Conservation (phyloP, 257 asterid species). For the Scutellaria baicalensis region DNA sequence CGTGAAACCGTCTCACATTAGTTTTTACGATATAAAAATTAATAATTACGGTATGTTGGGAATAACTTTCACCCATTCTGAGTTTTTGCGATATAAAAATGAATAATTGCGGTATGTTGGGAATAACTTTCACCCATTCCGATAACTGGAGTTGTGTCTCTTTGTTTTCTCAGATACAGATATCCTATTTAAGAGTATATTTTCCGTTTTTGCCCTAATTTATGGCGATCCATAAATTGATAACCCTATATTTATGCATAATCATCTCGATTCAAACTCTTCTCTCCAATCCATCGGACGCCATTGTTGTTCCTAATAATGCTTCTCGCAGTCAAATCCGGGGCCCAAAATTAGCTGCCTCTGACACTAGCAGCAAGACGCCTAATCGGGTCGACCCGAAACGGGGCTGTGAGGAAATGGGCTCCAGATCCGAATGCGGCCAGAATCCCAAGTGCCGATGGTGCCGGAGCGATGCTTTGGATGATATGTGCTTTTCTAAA, state of each 20-base stretch:
- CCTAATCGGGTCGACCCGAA: slow-evolving; percentile 20
- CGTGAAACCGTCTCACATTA: too few relatives aligned
- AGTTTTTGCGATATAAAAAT: too few relatives aligned
- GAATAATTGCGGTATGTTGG: too few relatives aligned
- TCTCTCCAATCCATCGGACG: not conserved
- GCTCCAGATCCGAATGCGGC: slow-evolving; percentile 27
- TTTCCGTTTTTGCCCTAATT: not conserved
- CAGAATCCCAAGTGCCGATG: slow-evolving; percentile 26
- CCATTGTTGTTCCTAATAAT: slow-evolving; percentile 11
- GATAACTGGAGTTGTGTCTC: not conserved
- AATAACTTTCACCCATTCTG: too few relatives aligned
- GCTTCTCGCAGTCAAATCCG: slow-evolving; percentile 17
- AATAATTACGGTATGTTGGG: too few relatives aligned
- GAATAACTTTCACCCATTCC: too few relatives aligned
- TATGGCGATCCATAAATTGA: slow-evolving; percentile 4
- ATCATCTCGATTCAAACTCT: slow-evolving; percentile 1
- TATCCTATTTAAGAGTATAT: not conserved
- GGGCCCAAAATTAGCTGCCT: slow-evolving; percentile 3
- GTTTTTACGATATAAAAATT: too few relatives aligned
- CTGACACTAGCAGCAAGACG: not conserved
- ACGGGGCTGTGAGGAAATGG: slow-evolving; percentile 18
- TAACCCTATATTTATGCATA: not conserved
- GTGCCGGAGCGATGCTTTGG: slow-evolving; percentile 34
- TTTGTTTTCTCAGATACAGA: not conserved
- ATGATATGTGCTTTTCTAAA: slow-evolving; percentile 31